A percentile compares a stretch with the other conserved stretches of the same genome.
Evolutionary conservation across 2,329 filamentous ascomycete species (phyloP).

Genomic region (Pestalotiopsis sp.): DNA sequence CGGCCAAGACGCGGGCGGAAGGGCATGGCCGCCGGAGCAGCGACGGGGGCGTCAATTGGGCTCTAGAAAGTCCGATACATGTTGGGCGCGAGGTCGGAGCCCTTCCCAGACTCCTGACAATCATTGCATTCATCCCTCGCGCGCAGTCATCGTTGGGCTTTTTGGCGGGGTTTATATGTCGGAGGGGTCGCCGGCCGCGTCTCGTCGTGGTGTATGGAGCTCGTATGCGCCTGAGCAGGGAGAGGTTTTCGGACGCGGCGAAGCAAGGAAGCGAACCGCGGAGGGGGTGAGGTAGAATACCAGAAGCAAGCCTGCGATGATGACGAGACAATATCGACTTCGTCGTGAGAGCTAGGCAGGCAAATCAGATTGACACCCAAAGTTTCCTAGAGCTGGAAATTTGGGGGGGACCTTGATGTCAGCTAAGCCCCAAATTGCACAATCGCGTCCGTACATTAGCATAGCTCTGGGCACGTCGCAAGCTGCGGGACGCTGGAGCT

Average conservation of each 20-base stretch:
- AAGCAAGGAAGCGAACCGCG: too few species aligned
- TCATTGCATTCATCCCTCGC: constrained; percentile 15
- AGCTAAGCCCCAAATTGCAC: constrained; percentile 6
- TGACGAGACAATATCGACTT: neutral
- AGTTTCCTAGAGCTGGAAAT: neutral
- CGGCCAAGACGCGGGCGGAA: constrained; percentile 20
- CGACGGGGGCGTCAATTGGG: neutral
- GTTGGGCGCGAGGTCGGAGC: constrained; percentile 12
- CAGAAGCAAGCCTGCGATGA: neutral
- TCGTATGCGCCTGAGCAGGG: neutral
- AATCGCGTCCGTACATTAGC: neutral
- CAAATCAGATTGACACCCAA: neutral
- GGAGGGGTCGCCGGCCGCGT: neutral
- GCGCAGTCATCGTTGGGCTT: constrained; percentile 7
- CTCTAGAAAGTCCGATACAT: constrained; percentile 7
- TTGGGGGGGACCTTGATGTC: constrained; percentile 6
- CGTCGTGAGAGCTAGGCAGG: neutral
- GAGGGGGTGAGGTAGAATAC: too few species aligned
- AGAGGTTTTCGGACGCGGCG: neutral
- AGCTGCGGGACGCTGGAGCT: neutral
- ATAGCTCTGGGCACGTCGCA: neutral
- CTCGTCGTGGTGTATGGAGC: neutral
- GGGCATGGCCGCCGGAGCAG: neutral
- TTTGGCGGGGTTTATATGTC: neutral
- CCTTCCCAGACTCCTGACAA: constrained; percentile 15